Percentiles rank a stretch among this genome's conserved stretches.
Evolutionary conservation across 768 basidiomycete species (phyloP).

Genomic region (Mycena indigotica): DNA sequence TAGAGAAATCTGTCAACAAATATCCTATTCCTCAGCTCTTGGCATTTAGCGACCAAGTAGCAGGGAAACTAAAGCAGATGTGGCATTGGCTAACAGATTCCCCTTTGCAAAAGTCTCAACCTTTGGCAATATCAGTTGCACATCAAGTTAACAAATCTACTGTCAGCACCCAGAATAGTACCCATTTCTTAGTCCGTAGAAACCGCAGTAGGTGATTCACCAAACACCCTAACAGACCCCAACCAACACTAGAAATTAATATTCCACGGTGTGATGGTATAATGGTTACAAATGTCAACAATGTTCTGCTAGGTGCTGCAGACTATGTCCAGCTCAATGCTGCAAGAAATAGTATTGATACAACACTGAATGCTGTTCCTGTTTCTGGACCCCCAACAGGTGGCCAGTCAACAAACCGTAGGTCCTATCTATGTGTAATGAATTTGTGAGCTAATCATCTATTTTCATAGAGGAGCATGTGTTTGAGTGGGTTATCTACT

Average conservation of each 20-base stretch:
- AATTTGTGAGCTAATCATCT: not conserved
- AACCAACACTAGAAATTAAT: not conserved
- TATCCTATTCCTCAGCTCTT: not conserved
- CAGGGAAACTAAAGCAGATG: too few relatives aligned
- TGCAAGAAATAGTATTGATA: not conserved
- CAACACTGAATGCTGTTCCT: not conserved
- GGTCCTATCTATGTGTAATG: not conserved
- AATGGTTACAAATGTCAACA: not conserved
- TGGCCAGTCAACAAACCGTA: not conserved
- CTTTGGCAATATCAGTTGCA: not conserved
- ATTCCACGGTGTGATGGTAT: not conserved
- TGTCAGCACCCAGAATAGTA: not conserved
- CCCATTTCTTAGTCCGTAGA: not conserved
- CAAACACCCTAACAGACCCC: not conserved
- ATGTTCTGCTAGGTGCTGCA: not conserved
- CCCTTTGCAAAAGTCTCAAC: not conserved
- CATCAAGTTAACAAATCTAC: not conserved
- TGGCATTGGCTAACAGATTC: too few relatives aligned
- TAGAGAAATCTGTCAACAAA: not conserved
- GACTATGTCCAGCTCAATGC: not conserved
- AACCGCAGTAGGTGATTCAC: not conserved
- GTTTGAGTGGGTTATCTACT: constrained; percentile 8
- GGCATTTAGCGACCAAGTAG: not conserved
- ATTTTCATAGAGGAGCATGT: constrained; percentile 14
- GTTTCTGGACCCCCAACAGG: not conserved